A percentile compares a stretch with the other conserved stretches of the same genome.
phyloP scores from a whole-genome alignment of 345 rosid genomes.

The Passiflora organensis region DNA sequence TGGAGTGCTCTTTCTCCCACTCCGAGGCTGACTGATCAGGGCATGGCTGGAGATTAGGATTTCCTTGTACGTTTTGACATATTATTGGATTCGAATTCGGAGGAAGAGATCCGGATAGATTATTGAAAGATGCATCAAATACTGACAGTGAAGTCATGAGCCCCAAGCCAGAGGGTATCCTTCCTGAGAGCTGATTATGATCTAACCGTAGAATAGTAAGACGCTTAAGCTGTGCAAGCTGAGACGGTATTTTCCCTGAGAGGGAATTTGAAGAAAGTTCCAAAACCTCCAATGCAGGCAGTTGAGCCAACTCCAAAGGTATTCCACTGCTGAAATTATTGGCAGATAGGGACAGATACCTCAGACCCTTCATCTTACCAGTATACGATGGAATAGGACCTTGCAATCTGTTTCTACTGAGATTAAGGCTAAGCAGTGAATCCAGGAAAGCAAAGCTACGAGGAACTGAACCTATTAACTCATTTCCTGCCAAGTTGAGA shows the following conservation, averaged over 20 bases:
- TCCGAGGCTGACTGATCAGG: conserved; percentile 22
- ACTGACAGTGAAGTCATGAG: conserved; percentile 33
- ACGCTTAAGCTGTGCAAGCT: conserved; percentile 30
- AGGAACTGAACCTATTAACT: conserved; percentile 35
- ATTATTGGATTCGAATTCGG: conserved; percentile 18
- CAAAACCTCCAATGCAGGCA: conserved; percentile 37
- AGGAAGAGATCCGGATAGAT: conserved; percentile 46
- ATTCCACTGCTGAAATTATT: conserved; percentile 37
- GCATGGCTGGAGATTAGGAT: conserved; percentile 38
- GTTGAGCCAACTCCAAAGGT: conserved; percentile 34
- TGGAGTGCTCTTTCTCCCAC: conserved; percentile 32
- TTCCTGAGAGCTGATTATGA: conserved; percentile 38
- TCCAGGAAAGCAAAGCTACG: conserved; percentile 23
- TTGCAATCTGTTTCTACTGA: conserved; percentile 36
- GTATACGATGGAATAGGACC: conserved; percentile 35
- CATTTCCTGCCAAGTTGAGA: conserved; percentile 35
- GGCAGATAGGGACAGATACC: conserved; percentile 29
- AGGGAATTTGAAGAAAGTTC: conserved; percentile 42
- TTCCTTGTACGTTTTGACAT: conserved; percentile 36
- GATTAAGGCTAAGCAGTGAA: conserved; percentile 35
- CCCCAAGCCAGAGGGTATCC: conserved; percentile 36
- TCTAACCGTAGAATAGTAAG: conserved; percentile 36
- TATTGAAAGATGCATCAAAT: conserved; percentile 49
- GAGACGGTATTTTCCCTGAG: conserved; percentile 38
- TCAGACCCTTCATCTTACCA: conserved; percentile 30